Conservation (phyloP, 129 eudicot species). For the Centella asiatica region DNA sequence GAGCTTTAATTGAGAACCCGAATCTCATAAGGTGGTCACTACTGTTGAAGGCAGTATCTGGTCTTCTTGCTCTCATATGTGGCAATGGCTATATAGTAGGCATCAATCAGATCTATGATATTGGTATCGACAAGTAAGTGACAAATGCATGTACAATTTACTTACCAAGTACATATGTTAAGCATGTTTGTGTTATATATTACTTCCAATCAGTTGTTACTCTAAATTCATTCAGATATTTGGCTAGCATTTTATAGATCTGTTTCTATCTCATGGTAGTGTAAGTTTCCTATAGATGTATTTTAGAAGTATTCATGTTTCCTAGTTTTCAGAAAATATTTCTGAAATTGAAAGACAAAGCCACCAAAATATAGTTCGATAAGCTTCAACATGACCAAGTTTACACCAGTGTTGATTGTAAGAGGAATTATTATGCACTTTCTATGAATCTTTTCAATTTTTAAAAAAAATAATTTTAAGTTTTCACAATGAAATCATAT, state of each 20-base stretch:
- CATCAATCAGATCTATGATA: constrained; percentile 95
- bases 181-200: neutral
- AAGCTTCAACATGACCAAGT: neutral
- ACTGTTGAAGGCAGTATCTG: constrained; percentile 68
- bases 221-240: neutral
- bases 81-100: constrained; percentile 99
- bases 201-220: neutral
- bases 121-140: constrained; percentile 96
- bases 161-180: neutral
- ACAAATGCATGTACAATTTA: neutral
- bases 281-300: too few species aligned
- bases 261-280: too few species aligned
- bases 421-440: neutral
- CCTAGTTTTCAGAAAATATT: neutral
- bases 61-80: constrained; percentile 87
- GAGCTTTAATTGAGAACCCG: constrained; percentile 91
- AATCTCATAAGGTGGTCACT: constrained; percentile 87
- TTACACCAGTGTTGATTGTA: neutral
- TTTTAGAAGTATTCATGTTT: neutral
- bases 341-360: neutral
- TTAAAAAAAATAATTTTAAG: neutral
- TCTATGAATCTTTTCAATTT: neutral
- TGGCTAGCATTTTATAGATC: too few species aligned
- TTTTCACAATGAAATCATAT: too few species aligned
- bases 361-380: neutral